Evolutionary conservation across 1,284 basidiomycete species (phyloP).

Genomic region (Flammula alnicola): DNA sequence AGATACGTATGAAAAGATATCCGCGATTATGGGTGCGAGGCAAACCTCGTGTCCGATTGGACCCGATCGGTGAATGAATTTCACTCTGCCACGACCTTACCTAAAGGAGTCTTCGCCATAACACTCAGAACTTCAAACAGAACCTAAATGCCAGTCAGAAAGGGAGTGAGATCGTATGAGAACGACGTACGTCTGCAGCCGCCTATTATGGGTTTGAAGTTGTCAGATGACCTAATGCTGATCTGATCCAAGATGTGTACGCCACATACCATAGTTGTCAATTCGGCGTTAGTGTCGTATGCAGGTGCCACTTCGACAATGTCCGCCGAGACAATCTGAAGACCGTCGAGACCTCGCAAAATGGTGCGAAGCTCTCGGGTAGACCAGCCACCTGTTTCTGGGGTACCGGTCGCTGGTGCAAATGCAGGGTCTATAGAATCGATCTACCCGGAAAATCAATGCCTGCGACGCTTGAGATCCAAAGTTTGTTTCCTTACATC

Average conservation of each 20-base stretch:
- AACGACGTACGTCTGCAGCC: slow-evolving; percentile 70
- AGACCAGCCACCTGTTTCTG: slow-evolving; percentile 76
- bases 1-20: neutral
- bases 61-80: slow-evolving; percentile 11
- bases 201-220: slow-evolving; percentile 40
- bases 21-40: neutral
- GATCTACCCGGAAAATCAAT: slow-evolving; percentile 46
- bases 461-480: slow-evolving; percentile 3
- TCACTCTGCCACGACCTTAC: slow-evolving; percentile 45
- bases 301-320: slow-evolving; percentile 84
- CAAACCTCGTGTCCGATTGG: slow-evolving; percentile 15
- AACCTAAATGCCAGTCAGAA: slow-evolving; percentile 44
- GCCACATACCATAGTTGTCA: slow-evolving; percentile 61
- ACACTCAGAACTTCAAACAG: slow-evolving; percentile 76
- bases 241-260: slow-evolving; percentile 18
- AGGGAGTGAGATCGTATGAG: neutral
- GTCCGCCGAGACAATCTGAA: slow-evolving; percentile 78
- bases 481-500: slow-evolving; percentile 51
- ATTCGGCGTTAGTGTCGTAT: slow-evolving; percentile 80
- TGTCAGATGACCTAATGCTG: slow-evolving; percentile 11
- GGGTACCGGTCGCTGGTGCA: slow-evolving; percentile 78
- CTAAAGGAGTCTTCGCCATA: slow-evolving; percentile 78
- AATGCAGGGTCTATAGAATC: slow-evolving; percentile 79
- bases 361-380: slow-evolving; percentile 78
- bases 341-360: slow-evolving; percentile 71